Evolutionary conservation across 345 rosid genomes (phyloP).

Genomic region (Aegle marmelos): DNA sequence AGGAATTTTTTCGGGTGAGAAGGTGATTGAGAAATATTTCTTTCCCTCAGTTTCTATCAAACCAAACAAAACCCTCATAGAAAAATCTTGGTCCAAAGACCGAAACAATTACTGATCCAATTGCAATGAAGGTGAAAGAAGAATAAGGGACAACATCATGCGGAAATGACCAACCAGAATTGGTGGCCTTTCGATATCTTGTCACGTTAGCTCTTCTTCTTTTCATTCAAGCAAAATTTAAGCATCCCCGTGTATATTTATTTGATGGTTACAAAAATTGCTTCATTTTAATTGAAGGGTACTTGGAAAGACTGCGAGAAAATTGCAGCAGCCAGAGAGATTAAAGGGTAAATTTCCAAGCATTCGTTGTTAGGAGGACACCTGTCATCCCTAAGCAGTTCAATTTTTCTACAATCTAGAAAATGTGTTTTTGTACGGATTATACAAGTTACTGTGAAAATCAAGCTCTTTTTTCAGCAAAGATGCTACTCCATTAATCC

Average conservation of each 20-base stretch:
- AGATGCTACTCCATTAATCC: not conserved
- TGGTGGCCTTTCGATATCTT: not conserved
- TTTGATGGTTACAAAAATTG: not conserved
- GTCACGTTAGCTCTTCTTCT: not conserved
- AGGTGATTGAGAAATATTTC: not conserved
- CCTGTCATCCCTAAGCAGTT: not conserved
- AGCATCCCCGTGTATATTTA: not conserved
- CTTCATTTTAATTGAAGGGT: not conserved
- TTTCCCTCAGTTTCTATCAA: not conserved
- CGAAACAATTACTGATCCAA: not conserved
- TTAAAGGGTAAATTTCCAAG: not conserved
- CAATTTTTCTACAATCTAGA: not conserved
- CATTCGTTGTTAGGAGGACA: not conserved
- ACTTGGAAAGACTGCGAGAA: not conserved
- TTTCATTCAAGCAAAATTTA: not conserved
- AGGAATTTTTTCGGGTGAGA: not conserved
- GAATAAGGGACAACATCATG: not conserved
- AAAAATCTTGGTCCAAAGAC: not conserved
- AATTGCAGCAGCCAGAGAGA: not conserved
- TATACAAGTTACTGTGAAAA: not conserved
- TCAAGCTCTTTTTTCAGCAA: not conserved
- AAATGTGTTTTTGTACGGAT: not conserved
- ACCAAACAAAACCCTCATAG: not conserved
- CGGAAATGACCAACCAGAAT: not conserved
- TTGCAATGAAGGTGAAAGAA: not conserved